phyloP scores from a whole-genome alignment of 345 rosid genomes.

The Eucalyptus lansdowneana region DNA sequence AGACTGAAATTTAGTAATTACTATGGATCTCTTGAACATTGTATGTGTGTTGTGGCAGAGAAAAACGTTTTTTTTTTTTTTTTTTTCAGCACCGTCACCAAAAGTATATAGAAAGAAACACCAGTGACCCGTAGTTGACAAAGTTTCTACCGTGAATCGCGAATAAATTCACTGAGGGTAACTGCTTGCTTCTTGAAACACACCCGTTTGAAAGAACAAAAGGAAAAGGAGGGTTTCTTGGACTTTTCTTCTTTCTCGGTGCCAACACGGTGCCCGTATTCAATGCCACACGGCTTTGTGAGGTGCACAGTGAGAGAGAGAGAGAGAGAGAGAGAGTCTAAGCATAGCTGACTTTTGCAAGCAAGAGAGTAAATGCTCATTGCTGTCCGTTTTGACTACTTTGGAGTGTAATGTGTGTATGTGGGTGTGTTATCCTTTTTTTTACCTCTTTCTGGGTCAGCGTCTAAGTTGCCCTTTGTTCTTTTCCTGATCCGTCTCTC shows the following conservation, averaged over 20 bases:
- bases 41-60: not conserved
- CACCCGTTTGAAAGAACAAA: not conserved
- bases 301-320: not conserved
- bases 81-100: not conserved
- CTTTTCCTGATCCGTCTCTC: not conserved
- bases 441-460: slow-evolving; percentile 13
- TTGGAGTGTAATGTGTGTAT: not conserved
- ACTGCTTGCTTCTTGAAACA: not conserved
- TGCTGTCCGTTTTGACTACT: slow-evolving; percentile 51
- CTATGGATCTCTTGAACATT: not conserved
- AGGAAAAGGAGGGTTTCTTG: not conserved
- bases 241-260: not conserved
- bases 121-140: not conserved
- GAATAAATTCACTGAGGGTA: not conserved
- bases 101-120: not conserved
- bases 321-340: slow-evolving; percentile 9
- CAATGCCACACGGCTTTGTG: slow-evolving; percentile 8
- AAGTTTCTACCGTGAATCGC: not conserved
- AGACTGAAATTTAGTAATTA: not conserved
- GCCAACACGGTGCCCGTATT: slow-evolving; percentile 11
- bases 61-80: not conserved
- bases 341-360: slow-evolving; percentile 38
- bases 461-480: not conserved
- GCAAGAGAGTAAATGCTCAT: slow-evolving; percentile 42
- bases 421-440: not conserved